A percentile compares a stretch with the other conserved stretches of the same genome.
These are phyloP conservation scores for Schizothecium vesticola DNA, from an alignment of 495 filamentous ascomycete species.

Conservation along the genomic window DNA sequence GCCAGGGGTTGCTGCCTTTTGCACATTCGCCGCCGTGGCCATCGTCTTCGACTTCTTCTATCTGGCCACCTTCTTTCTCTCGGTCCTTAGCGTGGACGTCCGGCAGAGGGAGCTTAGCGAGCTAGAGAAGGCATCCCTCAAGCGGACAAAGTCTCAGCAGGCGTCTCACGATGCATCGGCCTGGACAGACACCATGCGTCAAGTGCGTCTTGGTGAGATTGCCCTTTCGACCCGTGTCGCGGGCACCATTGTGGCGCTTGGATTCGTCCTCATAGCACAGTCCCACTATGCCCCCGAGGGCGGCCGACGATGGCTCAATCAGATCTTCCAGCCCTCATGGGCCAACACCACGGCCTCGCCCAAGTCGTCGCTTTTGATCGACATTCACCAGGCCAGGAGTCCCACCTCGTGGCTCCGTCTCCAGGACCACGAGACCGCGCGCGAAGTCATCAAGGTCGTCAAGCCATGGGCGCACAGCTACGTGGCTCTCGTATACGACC, in stretches of 20 bases:
- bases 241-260: slow-evolving; percentile 57
- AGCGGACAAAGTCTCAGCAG: slow-evolving; percentile 23
- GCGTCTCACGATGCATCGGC: slow-evolving; percentile 26
- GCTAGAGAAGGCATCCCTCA: slow-evolving; percentile 40
- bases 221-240: slow-evolving; percentile 54
- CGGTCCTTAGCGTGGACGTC: slow-evolving; percentile 69
- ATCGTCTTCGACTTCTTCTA: slow-evolving; percentile 65
- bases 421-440: slow-evolving; percentile 68
- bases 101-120: slow-evolving; percentile 59
- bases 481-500: slow-evolving; percentile 61
- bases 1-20: slow-evolving; percentile 61
- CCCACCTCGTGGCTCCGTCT: slow-evolving; percentile 65
- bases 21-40: slow-evolving; percentile 63
- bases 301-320: slow-evolving; percentile 36
- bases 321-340: slow-evolving; percentile 30
- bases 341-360: slow-evolving; percentile 23
- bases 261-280: slow-evolving; percentile 55
- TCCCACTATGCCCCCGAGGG: slow-evolving; percentile 60
- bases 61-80: slow-evolving; percentile 65
- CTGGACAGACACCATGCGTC: slow-evolving; percentile 46
- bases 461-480: slow-evolving; percentile 62
- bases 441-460: slow-evolving; percentile 61
- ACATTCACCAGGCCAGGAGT: slow-evolving; percentile 62
- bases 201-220: slow-evolving; percentile 45
- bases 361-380: slow-evolving; percentile 38